Evolutionary conservation across 106 monocot species (phyloP).

Genomic region (Posidonia australis): DNA sequence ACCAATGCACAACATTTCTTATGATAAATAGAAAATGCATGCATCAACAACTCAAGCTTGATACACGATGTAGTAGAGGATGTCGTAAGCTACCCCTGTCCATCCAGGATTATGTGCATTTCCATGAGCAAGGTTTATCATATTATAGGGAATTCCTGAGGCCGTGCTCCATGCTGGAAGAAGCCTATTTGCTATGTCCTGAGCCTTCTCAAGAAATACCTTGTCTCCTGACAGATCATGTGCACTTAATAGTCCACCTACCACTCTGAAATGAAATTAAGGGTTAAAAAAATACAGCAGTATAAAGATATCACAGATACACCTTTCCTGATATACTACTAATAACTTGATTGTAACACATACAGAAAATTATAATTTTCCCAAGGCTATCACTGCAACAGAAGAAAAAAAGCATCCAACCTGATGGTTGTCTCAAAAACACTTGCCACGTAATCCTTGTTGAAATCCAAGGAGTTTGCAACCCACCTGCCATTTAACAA

Average conservation of each 20-base stretch:
- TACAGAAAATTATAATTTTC: background rate
- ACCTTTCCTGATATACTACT: too few species aligned
- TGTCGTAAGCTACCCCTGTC: constrained; percentile 49
- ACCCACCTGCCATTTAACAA: constrained; percentile 68
- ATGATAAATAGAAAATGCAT: background rate
- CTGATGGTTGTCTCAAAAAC: constrained; percentile 99
- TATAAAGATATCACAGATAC: too few species aligned
- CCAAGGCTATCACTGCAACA: background rate
- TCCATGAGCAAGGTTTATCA: constrained; percentile 82
- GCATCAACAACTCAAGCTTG: background rate
- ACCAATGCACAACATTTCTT: background rate
- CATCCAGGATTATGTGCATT: constrained; percentile 81
- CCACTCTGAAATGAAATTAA: constrained; percentile 47
- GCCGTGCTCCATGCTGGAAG: constrained; percentile 89
- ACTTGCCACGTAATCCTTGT: constrained; percentile 91
- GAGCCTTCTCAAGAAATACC: constrained; percentile 91
- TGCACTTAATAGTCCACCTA: constrained; percentile 90
- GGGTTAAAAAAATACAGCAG: background rate
- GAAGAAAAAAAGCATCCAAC: constrained; percentile 12
- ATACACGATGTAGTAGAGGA: background rate
- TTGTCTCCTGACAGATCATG: constrained; percentile 92
- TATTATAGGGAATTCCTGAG: constrained; percentile 89
- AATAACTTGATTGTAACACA: too few species aligned
- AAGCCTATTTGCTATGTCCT: constrained; percentile 78
- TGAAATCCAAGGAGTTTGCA: constrained; percentile 75